Conservation (phyloP, 2,329 filamentous ascomycete genomes). For the Aspergillus alliaceus region DNA sequence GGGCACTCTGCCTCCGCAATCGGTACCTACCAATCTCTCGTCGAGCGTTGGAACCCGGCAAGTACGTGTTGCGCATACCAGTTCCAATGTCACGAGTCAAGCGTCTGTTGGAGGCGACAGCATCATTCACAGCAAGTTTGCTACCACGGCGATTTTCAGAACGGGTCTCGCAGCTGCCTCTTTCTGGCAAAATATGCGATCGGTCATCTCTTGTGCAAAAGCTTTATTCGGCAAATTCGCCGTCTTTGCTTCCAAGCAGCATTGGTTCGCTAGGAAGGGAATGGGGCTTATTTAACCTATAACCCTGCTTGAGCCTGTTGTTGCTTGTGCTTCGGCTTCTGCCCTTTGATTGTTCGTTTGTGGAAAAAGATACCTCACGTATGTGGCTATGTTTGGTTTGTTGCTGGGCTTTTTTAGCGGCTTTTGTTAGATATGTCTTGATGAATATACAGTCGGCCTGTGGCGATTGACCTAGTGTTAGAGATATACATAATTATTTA, state of each 20-base stretch:
- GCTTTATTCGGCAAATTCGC: slow-evolving; percentile 13
- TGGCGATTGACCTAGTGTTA: neutral
- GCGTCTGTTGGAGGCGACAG: neutral
- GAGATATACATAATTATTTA: neutral
- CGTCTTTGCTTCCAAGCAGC: slow-evolving; percentile 16
- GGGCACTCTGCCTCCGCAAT: neutral
- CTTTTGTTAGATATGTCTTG: neutral
- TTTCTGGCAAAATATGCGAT: slow-evolving; percentile 11
- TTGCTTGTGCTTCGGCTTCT: neutral
- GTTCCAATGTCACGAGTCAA: neutral
- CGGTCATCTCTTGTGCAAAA: slow-evolving; percentile 14
- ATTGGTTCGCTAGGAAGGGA: slow-evolving; percentile 17
- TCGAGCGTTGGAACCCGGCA: neutral
- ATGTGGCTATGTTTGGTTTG: neutral
- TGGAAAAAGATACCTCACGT: slow-evolving; percentile 1
- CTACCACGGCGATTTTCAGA: neutral
- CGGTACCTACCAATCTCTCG: neutral
- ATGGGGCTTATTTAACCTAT: slow-evolving; percentile 13
- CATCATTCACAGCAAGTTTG: neutral
- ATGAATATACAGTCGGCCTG: neutral
- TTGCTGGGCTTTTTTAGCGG: neutral
- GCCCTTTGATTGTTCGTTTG: neutral
- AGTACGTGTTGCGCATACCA: neutral
- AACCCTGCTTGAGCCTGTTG: neutral
- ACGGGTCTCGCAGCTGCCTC: slow-evolving; percentile 4